Conservation (phyloP, 768 basidiomycete genomes). For the Coprinopsis marcescibilis region DNA sequence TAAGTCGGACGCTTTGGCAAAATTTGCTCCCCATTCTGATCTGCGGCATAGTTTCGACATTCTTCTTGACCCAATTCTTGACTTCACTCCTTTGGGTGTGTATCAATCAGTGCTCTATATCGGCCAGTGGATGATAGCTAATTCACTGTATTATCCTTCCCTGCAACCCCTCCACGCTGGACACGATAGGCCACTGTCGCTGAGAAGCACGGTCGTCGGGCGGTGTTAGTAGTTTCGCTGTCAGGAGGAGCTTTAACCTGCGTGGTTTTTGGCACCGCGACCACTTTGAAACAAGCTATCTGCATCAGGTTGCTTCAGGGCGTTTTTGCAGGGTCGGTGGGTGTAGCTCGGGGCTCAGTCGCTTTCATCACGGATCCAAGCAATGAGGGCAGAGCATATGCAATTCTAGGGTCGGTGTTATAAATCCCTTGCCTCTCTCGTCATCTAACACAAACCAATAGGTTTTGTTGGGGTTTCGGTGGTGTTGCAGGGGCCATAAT, state of each 20-base stretch:
- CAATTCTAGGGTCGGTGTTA: constrained; percentile 68
- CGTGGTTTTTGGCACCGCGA: constrained; percentile 71
- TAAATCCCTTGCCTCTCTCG: constrained; percentile 3
- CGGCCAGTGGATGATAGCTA: constrained; percentile 8
- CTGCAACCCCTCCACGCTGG: too few species aligned
- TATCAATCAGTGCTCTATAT: constrained; percentile 12
- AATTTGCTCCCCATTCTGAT: constrained; percentile 14
- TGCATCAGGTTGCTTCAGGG: constrained; percentile 86
- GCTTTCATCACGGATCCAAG: constrained; percentile 82
- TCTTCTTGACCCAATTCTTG: constrained; percentile 94
- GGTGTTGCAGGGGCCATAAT: constrained; percentile 88
- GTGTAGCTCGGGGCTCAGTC: constrained; percentile 88
- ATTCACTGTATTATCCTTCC: too few species aligned
- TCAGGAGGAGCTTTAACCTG: constrained; percentile 82
- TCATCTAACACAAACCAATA: constrained; percentile 21
- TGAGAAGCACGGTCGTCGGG: constrained; percentile 81
- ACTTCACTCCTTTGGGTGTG: constrained; percentile 90
- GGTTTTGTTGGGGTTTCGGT: constrained; percentile 95
- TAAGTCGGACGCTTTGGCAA: constrained; percentile 20
- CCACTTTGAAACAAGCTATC: constrained; percentile 73
- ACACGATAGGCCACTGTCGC: constrained; percentile 88
- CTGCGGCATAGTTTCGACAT: constrained; percentile 54
- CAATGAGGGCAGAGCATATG: constrained; percentile 94
- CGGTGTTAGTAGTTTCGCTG: constrained; percentile 79
- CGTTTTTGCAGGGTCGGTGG: constrained; percentile 89